phyloP scores from a whole-genome alignment of 2,329 filamentous ascomycete genomes.

The Harringtonia lauricola region DNA sequence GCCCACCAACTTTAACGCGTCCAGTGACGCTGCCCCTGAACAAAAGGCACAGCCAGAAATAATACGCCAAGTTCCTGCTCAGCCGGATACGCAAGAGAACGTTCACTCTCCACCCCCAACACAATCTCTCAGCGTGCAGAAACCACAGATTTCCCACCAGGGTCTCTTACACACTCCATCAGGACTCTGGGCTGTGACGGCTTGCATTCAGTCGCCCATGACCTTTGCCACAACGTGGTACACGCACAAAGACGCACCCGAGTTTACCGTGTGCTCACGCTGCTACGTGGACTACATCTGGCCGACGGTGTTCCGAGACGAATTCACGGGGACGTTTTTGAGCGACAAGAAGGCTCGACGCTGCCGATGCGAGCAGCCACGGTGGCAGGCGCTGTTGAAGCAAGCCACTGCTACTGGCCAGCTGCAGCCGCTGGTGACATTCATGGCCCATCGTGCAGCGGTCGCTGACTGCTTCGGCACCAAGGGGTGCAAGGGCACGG shows the following conservation, averaged over 20 bases:
- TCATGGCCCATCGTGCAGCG: slow-evolving; percentile 16
- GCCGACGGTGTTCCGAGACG: slow-evolving; percentile 15
- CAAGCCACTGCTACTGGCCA: slow-evolving; percentile 15
- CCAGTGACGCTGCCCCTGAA: neutral
- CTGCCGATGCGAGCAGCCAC: slow-evolving; percentile 18
- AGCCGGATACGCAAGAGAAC: too few relatives aligned
- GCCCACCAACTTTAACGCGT: neutral
- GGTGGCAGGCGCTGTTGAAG: too few relatives aligned
- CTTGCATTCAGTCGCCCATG: slow-evolving; percentile 18
- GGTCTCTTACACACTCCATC: neutral
- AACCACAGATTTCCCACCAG: too few relatives aligned
- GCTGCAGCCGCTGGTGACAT: slow-evolving; percentile 16
- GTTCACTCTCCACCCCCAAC: too few relatives aligned
- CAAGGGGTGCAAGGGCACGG: slow-evolving; percentile 10
- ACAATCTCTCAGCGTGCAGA: too few relatives aligned
- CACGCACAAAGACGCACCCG: slow-evolving; percentile 19
- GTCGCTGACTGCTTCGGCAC: slow-evolving; percentile 20
- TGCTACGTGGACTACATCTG: slow-evolving; percentile 28
- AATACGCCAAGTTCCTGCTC: too few relatives aligned
- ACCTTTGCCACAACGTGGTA: slow-evolving; percentile 25
- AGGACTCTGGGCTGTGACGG: neutral
- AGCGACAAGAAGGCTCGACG: slow-evolving; percentile 11
- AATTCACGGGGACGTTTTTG: slow-evolving; percentile 16
- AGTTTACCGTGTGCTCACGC: slow-evolving; percentile 26
- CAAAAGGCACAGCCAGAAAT: too few relatives aligned